Evolutionary conservation across 441 rosid species (phyloP).

Genomic region (Lepidium campestre): DNA sequence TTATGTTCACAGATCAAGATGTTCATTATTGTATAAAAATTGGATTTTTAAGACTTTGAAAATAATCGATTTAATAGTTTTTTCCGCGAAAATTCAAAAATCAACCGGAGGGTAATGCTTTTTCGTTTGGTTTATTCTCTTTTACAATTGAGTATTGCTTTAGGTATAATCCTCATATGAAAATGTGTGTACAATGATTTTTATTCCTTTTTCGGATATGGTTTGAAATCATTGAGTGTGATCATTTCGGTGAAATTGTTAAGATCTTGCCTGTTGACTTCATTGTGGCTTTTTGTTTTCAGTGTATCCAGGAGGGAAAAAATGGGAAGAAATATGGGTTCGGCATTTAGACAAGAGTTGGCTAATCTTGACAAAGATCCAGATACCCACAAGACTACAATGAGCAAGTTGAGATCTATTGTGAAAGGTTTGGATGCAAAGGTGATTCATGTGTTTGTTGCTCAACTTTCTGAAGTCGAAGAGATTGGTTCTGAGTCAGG

Average conservation of each 20-base stretch:
- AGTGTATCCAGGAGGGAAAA: slow-evolving; percentile 30
- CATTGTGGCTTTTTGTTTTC: background rate
- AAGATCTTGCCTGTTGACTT: background rate
- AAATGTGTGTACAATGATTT: background rate
- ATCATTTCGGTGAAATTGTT: background rate
- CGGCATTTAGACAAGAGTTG: slow-evolving; percentile 62
- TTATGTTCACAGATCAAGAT: slow-evolving; percentile 7
- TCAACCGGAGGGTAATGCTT: background rate
- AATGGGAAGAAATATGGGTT: slow-evolving; percentile 81
- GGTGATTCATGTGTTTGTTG: slow-evolving; percentile 79
- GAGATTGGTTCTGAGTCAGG: slow-evolving; percentile 82
- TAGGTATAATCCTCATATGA: background rate
- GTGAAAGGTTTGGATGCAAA: slow-evolving; percentile 78
- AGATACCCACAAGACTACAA: slow-evolving; percentile 67
- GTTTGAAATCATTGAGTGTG: background rate
- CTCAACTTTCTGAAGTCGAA: slow-evolving; percentile 85
- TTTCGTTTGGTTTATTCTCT: background rate
- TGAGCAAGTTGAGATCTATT: slow-evolving; percentile 78
- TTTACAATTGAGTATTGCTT: background rate
- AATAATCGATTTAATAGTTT: background rate
- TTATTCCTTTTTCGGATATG: slow-evolving; percentile 9
- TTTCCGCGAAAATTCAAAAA: background rate
- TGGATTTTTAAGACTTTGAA: background rate
- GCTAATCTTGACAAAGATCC: slow-evolving; percentile 89
- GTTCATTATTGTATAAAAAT: background rate